Evolutionary conservation across 2,329 filamentous ascomycete species (phyloP).

Genomic region (Clonostachys byssicola): DNA sequence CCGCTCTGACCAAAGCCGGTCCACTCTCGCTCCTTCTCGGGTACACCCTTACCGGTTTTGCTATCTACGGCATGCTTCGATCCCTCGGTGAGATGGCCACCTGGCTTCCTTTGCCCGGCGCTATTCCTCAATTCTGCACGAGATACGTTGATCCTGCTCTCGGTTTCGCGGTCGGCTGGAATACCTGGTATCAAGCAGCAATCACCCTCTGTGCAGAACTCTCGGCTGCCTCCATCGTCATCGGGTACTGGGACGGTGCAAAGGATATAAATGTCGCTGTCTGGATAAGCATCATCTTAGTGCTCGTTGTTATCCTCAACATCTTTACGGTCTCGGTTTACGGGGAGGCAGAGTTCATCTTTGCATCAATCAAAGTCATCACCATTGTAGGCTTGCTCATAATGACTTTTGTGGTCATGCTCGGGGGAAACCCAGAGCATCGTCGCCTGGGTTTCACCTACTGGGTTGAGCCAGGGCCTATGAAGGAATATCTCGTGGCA

Average conservation of each 20-base stretch:
- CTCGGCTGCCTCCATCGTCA: conserved; percentile 41
- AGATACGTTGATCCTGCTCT: conserved; percentile 60
- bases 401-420: conserved; percentile 52
- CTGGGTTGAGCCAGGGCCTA: conserved; percentile 49
- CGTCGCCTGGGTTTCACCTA: conserved; percentile 42
- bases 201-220: conserved; percentile 42
- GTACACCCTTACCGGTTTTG: conserved; percentile 52
- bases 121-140: conserved; percentile 57
- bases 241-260: conserved; percentile 39
- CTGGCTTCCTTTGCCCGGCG: conserved; percentile 58
- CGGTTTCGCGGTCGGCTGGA: conserved; percentile 49
- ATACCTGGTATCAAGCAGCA: conserved; percentile 14
- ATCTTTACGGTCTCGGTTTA: conserved; percentile 52
- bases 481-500: conserved; percentile 41
- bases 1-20: conserved; percentile 44
- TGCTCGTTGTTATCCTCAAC: conserved; percentile 46
- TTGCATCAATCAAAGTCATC: conserved; percentile 50
- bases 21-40: conserved; percentile 40
- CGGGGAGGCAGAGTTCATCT: conserved; percentile 56
- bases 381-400: conserved; percentile 62
- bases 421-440: conserved; percentile 52
- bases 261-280: conserved; percentile 37
- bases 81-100: conserved; percentile 59
- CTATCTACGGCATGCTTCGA: conserved; percentile 59
- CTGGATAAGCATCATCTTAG: conserved; percentile 53